These are phyloP conservation scores for Lachnellula hyalina DNA, from an alignment of 2,329 filamentous ascomycete genomes.

Conservation along the genomic window DNA sequence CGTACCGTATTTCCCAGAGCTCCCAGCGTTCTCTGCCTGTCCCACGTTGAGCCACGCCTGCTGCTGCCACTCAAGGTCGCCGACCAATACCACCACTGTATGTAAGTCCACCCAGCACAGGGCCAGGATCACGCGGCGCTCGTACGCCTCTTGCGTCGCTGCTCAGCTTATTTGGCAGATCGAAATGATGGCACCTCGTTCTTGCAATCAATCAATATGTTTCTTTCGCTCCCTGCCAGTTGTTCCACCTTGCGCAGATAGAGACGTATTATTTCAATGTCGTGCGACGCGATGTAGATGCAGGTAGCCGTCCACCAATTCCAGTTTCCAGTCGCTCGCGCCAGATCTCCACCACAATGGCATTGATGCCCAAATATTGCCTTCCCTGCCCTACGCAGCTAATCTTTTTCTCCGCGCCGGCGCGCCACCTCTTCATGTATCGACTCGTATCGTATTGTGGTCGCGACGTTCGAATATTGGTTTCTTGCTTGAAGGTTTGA, in stretches of 20 bases:
- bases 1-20: slow-evolving; percentile 10
- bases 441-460: background rate
- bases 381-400: background rate
- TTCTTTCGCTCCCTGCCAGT: slow-evolving; percentile 1
- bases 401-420: background rate
- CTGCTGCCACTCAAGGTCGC: slow-evolving; percentile 10
- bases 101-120: slow-evolving; percentile 10
- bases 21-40: background rate
- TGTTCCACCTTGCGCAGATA: background rate
- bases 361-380: slow-evolving; percentile 29
- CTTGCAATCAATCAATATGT: slow-evolving; percentile 3
- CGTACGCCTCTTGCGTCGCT: slow-evolving; percentile 5
- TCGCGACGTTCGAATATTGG: background rate
- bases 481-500: background rate
- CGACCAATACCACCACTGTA: slow-evolving; percentile 20
- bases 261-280: slow-evolving; percentile 11
- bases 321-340: slow-evolving; percentile 3
- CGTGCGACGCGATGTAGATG: slow-evolving; percentile 23
- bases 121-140: slow-evolving; percentile 16
- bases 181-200: background rate
- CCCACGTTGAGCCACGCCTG: background rate
- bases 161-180: background rate
- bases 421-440: background rate
- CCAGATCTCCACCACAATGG: slow-evolving; percentile 14
- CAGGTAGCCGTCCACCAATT: slow-evolving; percentile 25